These are phyloP conservation scores for Claviceps purpurea DNA, from an alignment of 2,329 filamentous ascomycete genomes.

Conservation along the genomic window DNA sequence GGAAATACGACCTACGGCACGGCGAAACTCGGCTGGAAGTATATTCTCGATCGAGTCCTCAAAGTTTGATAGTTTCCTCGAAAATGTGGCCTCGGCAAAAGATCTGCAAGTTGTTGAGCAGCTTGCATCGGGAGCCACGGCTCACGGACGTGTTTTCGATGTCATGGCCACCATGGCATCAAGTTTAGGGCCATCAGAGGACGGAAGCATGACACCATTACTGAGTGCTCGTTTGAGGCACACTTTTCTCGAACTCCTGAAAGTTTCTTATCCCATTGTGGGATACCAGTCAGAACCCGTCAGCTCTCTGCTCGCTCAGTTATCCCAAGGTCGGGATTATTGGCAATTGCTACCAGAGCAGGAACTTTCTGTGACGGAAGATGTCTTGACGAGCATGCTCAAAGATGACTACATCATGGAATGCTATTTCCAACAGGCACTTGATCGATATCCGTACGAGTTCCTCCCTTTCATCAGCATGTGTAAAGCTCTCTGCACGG, in stretches of 20 bases:
- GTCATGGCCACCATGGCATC: slow-evolving; percentile 37
- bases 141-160: slow-evolving; percentile 38
- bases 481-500: slow-evolving; percentile 46
- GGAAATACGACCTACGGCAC: slow-evolving; percentile 25
- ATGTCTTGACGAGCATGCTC: slow-evolving; percentile 21
- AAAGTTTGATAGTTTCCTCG: slow-evolving; percentile 44
- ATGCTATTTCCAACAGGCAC: slow-evolving; percentile 51
- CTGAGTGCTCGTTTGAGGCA: slow-evolving; percentile 50
- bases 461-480: slow-evolving; percentile 64
- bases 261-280: slow-evolving; percentile 50
- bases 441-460: slow-evolving; percentile 75
- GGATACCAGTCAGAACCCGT: slow-evolving; percentile 64
- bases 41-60: slow-evolving; percentile 49
- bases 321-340: slow-evolving; percentile 41
- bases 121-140: slow-evolving; percentile 35
- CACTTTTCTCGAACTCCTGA: slow-evolving; percentile 56
- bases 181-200: slow-evolving; percentile 30
- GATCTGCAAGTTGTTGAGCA: slow-evolving; percentile 37
- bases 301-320: slow-evolving; percentile 48
- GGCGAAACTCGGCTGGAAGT: slow-evolving; percentile 47
- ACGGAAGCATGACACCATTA: slow-evolving; percentile 36
- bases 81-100: slow-evolving; percentile 34
- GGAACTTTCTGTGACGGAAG: slow-evolving; percentile 19
- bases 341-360: slow-evolving; percentile 35
- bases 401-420: slow-evolving; percentile 35